Evolutionary conservation across 345 rosid genomes (phyloP).

Genomic region (Citrus sinensis): DNA sequence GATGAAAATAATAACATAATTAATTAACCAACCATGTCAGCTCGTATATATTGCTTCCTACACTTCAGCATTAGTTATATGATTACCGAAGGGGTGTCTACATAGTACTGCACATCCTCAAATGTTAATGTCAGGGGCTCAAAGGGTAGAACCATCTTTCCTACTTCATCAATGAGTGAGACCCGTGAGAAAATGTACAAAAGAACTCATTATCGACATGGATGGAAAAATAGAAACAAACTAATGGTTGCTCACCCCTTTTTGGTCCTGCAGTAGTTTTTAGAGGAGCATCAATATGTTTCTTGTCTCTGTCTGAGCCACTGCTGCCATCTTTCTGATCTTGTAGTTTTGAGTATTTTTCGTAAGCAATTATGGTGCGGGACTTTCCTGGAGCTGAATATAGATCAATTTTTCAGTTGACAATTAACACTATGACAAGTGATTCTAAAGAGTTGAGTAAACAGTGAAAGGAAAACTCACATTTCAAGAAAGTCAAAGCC

Average conservation of each 20-base stretch:
- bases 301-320: neutral
- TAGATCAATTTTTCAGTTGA: neutral
- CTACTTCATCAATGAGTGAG: slow-evolving; percentile 2
- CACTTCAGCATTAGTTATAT: neutral
- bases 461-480: slow-evolving; percentile 23
- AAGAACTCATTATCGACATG: no score
- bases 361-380: slow-evolving; percentile 32
- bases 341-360: slow-evolving; percentile 19
- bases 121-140: slow-evolving; percentile 40
- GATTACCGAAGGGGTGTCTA: slow-evolving; percentile 39
- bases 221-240: neutral
- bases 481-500: slow-evolving; percentile 29
- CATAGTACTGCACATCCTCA: slow-evolving; percentile 34
- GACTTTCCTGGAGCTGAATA: slow-evolving; percentile 42
- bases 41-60: neutral
- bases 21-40: neutral
- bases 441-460: neutral
- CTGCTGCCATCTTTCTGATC: neutral
- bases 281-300: neutral
- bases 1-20: neutral
- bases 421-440: neutral
- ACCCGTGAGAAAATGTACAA: neutral
- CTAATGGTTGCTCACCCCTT: slow-evolving; percentile 9
- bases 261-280: neutral
- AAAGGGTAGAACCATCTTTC: slow-evolving; percentile 42